Conservation (phyloP, 139 green algal genomes). For the Dunaliella sp. region DNA sequence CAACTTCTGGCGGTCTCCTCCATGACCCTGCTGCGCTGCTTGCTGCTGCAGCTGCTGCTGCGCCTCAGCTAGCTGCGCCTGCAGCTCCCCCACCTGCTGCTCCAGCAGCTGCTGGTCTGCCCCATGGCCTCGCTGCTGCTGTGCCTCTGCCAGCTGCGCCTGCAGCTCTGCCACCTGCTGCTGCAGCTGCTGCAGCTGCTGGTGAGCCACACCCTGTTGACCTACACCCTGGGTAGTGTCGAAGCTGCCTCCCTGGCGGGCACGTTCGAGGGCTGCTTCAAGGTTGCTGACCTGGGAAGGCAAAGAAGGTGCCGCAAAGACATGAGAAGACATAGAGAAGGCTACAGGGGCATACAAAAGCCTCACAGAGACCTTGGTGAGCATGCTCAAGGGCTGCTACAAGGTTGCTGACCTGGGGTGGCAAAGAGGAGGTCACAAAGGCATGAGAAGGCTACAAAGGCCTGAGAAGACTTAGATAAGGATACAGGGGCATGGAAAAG, state of each 20-base stretch:
- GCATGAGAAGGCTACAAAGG: too few species aligned
- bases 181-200: neutral
- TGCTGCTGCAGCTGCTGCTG: neutral
- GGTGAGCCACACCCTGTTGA: too few species aligned
- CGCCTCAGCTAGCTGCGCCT: neutral
- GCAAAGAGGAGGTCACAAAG: too few species aligned
- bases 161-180: neutral
- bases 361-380: too few species aligned
- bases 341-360: too few species aligned
- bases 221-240: too few species aligned
- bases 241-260: neutral
- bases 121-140: neutral
- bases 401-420: neutral
- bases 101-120: neutral
- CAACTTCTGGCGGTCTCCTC: neutral
- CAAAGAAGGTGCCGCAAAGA: too few species aligned
- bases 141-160: neutral
- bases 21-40: too few species aligned
- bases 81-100: neutral
- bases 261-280: neutral
- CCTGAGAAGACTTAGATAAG: too few species aligned
- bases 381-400: neutral
- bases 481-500: too few species aligned
- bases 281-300: neutral
- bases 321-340: too few species aligned